Evolutionary conservation across 2,329 filamentous ascomycete genomes (phyloP).

Genomic region (Ascochyta lentis): DNA sequence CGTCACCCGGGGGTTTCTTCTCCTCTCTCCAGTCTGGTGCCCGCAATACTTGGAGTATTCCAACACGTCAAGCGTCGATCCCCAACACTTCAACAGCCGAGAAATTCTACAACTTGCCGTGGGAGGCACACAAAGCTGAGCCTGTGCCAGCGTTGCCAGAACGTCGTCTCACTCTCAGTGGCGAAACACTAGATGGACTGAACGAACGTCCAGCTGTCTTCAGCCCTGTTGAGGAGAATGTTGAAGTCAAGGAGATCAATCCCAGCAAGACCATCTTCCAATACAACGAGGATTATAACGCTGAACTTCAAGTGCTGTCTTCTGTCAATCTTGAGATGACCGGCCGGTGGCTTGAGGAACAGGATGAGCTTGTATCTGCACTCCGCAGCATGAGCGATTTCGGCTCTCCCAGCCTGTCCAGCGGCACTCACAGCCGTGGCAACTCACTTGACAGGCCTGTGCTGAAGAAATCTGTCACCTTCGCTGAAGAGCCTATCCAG

Average conservation of each 20-base stretch:
- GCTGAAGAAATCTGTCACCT: constrained; percentile 77
- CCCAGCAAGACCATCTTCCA: constrained; percentile 71
- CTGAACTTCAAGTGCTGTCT: constrained; percentile 73
- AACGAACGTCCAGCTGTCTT: constrained; percentile 42
- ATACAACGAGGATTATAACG: constrained; percentile 77
- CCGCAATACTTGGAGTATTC: constrained; percentile 80
- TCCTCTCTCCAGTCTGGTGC: constrained; percentile 78
- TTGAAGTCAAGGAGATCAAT: constrained; percentile 62
- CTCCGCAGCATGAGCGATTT: constrained; percentile 62
- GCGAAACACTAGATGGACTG: constrained; percentile 45
- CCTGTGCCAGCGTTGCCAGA: constrained; percentile 25
- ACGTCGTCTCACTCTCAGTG: constrained; percentile 36
- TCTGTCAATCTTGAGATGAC: constrained; percentile 83
- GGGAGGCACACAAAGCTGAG: constrained; percentile 54
- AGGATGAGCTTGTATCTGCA: constrained; percentile 76
- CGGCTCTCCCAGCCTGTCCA: constrained; percentile 50
- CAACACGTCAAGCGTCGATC: constrained; percentile 52
- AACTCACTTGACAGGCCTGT: constrained; percentile 48
- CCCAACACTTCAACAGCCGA: constrained; percentile 92
- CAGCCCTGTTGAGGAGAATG: constrained; percentile 46
- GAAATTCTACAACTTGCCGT: constrained; percentile 87
- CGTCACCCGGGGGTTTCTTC: constrained; percentile 92
- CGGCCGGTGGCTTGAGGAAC: constrained; percentile 82
- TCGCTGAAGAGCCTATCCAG: constrained; percentile 58
- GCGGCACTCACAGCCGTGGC: constrained; percentile 40